These are phyloP conservation scores for Volvox reticuliferus DNA, from an alignment of 139 green algal genomes.

Conservation along the genomic window DNA sequence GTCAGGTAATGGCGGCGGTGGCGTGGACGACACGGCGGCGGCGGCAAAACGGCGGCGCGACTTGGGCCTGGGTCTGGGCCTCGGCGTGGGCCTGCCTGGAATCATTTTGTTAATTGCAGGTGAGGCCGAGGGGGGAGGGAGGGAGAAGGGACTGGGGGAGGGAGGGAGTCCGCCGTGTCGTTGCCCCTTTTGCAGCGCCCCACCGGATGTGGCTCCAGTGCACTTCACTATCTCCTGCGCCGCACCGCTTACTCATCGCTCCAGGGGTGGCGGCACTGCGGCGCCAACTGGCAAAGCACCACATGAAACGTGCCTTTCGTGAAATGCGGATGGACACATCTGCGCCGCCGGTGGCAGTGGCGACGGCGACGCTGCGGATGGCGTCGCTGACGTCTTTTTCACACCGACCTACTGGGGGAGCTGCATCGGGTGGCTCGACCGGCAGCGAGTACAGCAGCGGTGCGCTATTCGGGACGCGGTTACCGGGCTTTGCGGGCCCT, in stretches of 20 bases:
- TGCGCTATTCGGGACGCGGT: background rate
- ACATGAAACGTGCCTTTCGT: constrained; percentile 11
- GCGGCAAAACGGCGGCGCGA: background rate
- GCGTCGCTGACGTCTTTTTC: background rate
- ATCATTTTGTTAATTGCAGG: constrained; percentile 1
- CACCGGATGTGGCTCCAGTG: no score
- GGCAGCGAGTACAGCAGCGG: background rate
- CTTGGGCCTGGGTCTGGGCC: constrained; percentile 30
- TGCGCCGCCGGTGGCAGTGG: background rate
- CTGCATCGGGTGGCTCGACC: background rate
- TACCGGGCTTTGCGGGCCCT: background rate
- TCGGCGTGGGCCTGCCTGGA: constrained; percentile 20
- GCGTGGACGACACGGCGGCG: no score
- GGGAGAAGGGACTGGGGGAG: no score
- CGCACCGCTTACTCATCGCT: background rate
- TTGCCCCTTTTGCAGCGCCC: no score
- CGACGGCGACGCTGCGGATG: background rate
- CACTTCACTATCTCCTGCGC: background rate
- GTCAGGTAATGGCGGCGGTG: background rate
- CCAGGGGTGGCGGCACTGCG: constrained; percentile 23
- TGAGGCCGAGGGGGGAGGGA: background rate
- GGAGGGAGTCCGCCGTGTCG: no score
- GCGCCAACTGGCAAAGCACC: background rate
- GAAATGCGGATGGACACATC: background rate
- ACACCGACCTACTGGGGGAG: background rate